A percentile compares a stretch with the other conserved stretches of the same genome.
Conservation (phyloP, 108 stramenopile species). For the Nitzschia putrida region DNA sequence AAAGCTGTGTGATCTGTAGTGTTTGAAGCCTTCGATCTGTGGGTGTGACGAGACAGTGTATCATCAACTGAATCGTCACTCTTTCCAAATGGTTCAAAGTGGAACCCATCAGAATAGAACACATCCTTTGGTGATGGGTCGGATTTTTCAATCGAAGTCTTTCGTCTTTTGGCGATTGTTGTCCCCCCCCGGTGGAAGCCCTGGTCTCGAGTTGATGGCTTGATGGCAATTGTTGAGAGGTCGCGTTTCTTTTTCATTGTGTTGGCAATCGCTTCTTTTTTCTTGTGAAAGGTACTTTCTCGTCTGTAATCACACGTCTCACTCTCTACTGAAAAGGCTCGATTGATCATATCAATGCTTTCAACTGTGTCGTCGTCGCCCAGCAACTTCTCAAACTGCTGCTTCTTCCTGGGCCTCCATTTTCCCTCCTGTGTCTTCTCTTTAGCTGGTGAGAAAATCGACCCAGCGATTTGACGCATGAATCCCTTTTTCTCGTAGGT, state of each 20-base stretch:
- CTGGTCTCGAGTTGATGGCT: constrained; percentile 22
- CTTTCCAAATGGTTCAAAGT: constrained; percentile 10
- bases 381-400: constrained; percentile 23
- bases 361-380: constrained; percentile 23
- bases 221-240: constrained; percentile 10
- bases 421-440: constrained; percentile 7
- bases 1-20: constrained; percentile 3
- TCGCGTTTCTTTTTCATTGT: constrained; percentile 9
- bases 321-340: constrained; percentile 27
- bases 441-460: constrained; percentile 16
- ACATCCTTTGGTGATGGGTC: constrained; percentile 8
- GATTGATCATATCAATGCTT: constrained; percentile 1
- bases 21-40: constrained; percentile 5
- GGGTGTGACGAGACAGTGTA: constrained; percentile 16
- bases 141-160: constrained; percentile 12
- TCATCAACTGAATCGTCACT: constrained; percentile 20
- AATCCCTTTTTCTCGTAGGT: constrained; percentile 33
- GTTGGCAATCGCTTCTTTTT: constrained; percentile 4
- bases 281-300: constrained; percentile 18
- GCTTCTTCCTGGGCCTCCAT: constrained; percentile 38
- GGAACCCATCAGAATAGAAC: constrained; percentile 25
- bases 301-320: constrained; percentile 30
- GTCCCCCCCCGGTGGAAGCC: not conserved
- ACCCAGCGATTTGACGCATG: constrained; percentile 17
- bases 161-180: constrained; percentile 4